Conservation (phyloP, 208 protist species). For the Leishmania major region DNA sequence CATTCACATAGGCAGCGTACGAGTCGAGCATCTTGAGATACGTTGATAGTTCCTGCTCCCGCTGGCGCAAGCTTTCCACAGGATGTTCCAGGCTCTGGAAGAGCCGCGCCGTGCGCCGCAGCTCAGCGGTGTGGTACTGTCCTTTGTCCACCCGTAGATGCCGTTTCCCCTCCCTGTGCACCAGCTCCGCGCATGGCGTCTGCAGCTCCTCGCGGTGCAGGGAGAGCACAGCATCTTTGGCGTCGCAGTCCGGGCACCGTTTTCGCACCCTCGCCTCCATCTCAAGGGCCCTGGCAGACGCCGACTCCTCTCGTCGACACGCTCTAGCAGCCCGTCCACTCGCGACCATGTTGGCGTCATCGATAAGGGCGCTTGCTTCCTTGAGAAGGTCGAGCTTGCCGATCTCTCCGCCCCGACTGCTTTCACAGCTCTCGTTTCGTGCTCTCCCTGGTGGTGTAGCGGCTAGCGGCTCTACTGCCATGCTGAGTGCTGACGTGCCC, state of each 20-base stretch:
- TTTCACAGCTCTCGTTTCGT: not conserved
- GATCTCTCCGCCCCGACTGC: not conserved
- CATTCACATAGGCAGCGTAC: not conserved
- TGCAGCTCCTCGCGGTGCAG: not conserved
- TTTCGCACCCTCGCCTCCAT: not conserved
- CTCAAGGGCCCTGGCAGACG: not conserved
- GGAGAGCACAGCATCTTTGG: not conserved
- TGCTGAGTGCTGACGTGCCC: not conserved
- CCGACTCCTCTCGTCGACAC: not conserved
- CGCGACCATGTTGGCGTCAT: not conserved
- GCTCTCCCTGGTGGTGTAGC: not conserved
- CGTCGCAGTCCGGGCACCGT: not conserved
- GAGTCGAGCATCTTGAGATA: not conserved
- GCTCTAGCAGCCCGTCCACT: not conserved
- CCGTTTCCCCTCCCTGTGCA: constrained; percentile 4
- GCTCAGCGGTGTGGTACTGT: not conserved
- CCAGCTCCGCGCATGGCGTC: constrained; percentile 13
- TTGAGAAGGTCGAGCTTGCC: not conserved
- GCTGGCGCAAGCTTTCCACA: not conserved
- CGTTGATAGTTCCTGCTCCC: not conserved
- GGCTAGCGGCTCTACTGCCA: not conserved
- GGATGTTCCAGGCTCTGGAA: not conserved
- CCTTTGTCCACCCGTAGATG: not conserved
- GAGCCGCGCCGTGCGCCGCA: not conserved
- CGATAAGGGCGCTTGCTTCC: not conserved